Conservation (phyloP, 2,329 filamentous ascomycete species). For the Didymella arachidicola region DNA sequence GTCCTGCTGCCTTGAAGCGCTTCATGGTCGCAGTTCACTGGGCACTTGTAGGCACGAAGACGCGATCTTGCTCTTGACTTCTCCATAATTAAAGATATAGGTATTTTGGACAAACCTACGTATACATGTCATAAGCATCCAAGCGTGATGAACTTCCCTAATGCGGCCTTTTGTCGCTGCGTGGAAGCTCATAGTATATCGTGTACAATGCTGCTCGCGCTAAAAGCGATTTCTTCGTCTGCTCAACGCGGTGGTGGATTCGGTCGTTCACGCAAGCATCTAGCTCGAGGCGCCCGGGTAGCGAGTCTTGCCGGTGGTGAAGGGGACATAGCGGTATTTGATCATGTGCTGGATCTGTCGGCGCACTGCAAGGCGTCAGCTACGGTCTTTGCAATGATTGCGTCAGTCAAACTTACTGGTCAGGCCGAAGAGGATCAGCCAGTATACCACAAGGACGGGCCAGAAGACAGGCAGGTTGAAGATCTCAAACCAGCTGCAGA, state of each 20-base stretch:
- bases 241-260: constrained; percentile 8
- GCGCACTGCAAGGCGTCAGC: constrained; percentile 70
- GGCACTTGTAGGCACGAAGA: neutral
- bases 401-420: constrained; percentile 73
- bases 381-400: neutral
- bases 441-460: constrained; percentile 98
- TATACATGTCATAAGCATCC: constrained; percentile 32
- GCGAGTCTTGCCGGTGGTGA: constrained; percentile 80
- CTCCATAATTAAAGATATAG: constrained; percentile 17
- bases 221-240: constrained; percentile 25
- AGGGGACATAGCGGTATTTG: constrained; percentile 98
- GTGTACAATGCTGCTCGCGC: constrained; percentile 28
- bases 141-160: constrained; percentile 21
- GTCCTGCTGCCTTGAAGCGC: neutral
- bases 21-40: neutral
- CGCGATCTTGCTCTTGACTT: constrained; percentile 1
- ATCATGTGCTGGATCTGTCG: constrained; percentile 99
- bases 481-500: constrained; percentile 90
- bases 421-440: constrained; percentile 93
- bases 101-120: constrained; percentile 21
- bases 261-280: constrained; percentile 15
- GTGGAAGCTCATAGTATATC: constrained; percentile 33
- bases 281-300: constrained; percentile 45
- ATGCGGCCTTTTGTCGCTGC: constrained; percentile 26
- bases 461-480: constrained; percentile 99